Evolutionary conservation across 1,284 basidiomycete genomes (phyloP).

Genomic region (Coniferiporia weirii): DNA sequence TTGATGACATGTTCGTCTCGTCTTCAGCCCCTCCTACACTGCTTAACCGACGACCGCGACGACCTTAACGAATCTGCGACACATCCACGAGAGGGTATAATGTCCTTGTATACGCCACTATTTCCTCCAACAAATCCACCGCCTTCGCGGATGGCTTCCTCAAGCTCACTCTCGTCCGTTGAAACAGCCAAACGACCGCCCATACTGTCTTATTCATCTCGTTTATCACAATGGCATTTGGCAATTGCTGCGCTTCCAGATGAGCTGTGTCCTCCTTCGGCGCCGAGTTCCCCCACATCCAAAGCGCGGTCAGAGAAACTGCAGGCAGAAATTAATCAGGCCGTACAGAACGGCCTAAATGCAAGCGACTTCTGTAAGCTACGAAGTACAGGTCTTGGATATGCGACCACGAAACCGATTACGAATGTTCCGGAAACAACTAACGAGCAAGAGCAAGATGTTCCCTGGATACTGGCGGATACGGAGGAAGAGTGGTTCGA

Average conservation of each 20-base stretch:
- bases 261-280: constrained; percentile 20
- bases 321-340: constrained; percentile 17
- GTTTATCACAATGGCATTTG: constrained; percentile 19
- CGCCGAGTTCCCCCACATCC: constrained; percentile 15
- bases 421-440: not conserved
- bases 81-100: not conserved
- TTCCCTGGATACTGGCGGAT: constrained; percentile 18
- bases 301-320: constrained; percentile 13
- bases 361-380: constrained; percentile 16
- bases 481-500: constrained; percentile 23
- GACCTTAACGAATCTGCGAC: not conserved
- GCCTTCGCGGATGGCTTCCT: constrained; percentile 3
- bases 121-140: constrained; percentile 17
- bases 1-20: not conserved
- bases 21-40: too few species aligned
- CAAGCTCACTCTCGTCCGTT: not conserved
- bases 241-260: constrained; percentile 19
- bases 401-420: constrained; percentile 12
- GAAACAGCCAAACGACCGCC: not conserved
- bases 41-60: not conserved
- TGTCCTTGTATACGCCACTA: constrained; percentile 21
- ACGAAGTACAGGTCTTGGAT: constrained; percentile 14
- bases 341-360: constrained; percentile 13
- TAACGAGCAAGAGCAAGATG: constrained; percentile 3
- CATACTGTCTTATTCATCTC: constrained; percentile 17